These are phyloP conservation scores for Colletotrichum lindemuthianum DNA, from an alignment of 2,329 filamentous ascomycete genomes.

Conservation along the genomic window DNA sequence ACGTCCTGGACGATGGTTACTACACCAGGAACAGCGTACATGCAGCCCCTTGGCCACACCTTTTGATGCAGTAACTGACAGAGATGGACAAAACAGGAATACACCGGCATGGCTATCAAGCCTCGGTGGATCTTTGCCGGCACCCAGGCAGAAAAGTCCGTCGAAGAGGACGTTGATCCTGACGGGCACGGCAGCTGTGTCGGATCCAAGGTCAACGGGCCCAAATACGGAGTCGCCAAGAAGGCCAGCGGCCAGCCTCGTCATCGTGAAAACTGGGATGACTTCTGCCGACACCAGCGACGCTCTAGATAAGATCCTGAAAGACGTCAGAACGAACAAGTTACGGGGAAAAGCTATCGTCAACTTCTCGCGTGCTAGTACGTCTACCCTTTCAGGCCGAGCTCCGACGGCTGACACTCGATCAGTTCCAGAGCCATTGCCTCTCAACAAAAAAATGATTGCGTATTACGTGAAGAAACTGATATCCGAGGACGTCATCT, in stretches of 20 bases:
- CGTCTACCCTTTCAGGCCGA: neutral
- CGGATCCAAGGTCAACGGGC: conserved; percentile 6
- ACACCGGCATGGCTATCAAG: neutral
- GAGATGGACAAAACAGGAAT: neutral
- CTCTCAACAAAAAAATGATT: neutral
- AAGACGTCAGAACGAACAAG: neutral
- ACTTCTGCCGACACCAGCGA: neutral
- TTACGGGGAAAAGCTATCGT: neutral
- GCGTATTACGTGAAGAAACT: neutral
- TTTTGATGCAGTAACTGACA: neutral
- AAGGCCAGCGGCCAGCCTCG: neutral
- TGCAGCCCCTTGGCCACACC: neutral
- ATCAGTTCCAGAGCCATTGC: neutral
- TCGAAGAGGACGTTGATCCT: neutral
- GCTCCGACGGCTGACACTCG: too few species aligned
- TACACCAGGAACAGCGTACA: neutral
- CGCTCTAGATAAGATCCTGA: neutral
- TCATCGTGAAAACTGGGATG: neutral
- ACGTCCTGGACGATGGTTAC: conserved; percentile 1
- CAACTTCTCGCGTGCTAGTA: neutral
- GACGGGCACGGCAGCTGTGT: neutral
- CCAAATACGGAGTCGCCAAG: conserved; percentile 8
- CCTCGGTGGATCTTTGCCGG: conserved; percentile 8
- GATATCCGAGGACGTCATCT: neutral
- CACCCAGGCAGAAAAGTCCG: neutral